A percentile compares a stretch with the other conserved stretches of the same genome.
Evolutionary conservation across 192 early-diverging fungal species (phyloP).

Genomic region (Martensiomyces pterosporus): DNA sequence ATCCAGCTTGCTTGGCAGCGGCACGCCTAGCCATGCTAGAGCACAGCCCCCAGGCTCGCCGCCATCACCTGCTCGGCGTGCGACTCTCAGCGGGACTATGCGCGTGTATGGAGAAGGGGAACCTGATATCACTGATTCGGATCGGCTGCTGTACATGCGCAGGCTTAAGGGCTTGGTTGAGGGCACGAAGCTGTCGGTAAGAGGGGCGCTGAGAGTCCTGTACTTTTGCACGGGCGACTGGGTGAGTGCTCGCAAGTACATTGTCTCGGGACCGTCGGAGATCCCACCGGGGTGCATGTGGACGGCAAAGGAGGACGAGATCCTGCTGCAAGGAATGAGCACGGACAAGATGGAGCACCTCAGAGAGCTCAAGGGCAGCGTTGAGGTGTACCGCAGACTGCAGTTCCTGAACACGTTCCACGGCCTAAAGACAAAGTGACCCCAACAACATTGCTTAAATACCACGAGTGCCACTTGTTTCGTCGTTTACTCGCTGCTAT

Average conservation of each 20-base stretch:
- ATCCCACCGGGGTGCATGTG: conserved; percentile 23
- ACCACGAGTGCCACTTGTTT: no score
- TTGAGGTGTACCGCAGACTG: conserved; percentile 46
- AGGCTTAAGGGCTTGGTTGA: conserved; percentile 41
- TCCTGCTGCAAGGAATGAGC: conserved; percentile 18
- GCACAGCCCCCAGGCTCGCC: no score
- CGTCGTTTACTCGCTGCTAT: no score
- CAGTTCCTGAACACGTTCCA: conserved; percentile 50
- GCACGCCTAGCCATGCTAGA: conserved; percentile 4
- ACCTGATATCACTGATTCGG: conserved; percentile 21
- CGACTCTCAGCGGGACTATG: conserved; percentile 43
- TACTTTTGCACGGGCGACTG: conserved; percentile 47
- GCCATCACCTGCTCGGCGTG: conserved; percentile 24
- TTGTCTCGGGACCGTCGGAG: conserved; percentile 10
- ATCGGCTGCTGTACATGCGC: conserved; percentile 38
- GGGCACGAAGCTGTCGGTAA: conserved; percentile 20
- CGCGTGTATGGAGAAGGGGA: conserved; percentile 41
- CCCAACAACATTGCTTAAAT: no score
- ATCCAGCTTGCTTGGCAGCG: background rate
- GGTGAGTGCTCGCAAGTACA: conserved; percentile 37
- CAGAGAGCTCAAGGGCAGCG: conserved; percentile 35
- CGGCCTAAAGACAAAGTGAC: no score
- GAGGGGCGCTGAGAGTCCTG: conserved; percentile 27
- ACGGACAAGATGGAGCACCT: conserved; percentile 27
- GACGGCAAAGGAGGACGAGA: conserved; percentile 29